phyloP scores from a whole-genome alignment of 1,284 basidiomycete species.

The Tetrapyrgos nigripes region DNA sequence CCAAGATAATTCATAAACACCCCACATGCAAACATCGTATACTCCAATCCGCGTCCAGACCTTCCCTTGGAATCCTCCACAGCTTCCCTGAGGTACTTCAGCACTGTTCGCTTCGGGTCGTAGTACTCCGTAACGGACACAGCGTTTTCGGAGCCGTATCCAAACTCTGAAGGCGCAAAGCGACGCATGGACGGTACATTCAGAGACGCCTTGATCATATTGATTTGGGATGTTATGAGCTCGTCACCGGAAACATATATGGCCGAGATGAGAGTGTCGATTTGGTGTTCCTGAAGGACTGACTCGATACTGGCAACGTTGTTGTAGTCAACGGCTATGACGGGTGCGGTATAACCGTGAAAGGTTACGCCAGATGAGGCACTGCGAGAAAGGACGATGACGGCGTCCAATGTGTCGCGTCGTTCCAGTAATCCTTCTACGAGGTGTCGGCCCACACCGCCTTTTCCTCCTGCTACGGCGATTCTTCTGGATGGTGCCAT shows the following conservation, averaged over 20 bases:
- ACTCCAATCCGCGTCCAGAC: constrained; percentile 6
- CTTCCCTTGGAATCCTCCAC: too few species aligned
- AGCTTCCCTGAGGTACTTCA: too few species aligned
- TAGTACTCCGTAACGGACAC: too few species aligned
- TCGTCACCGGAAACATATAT: neutral
- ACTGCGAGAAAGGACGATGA: constrained; percentile 10
- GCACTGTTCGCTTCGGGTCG: too few species aligned
- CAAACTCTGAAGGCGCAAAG: constrained; percentile 14
- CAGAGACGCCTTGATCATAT: constrained; percentile 6
- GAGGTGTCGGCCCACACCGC: constrained; percentile 10
- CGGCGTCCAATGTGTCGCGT: neutral
- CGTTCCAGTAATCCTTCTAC: constrained; percentile 11
- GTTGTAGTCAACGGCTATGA: constrained; percentile 7
- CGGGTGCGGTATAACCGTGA: neutral
- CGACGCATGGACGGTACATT: constrained; percentile 11
- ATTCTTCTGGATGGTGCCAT: constrained; percentile 4
- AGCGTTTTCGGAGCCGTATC: constrained; percentile 6
- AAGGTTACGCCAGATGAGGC: neutral
- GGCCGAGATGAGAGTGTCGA: constrained; percentile 13
- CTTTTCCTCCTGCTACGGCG: constrained; percentile 12
- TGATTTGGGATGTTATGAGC: constrained; percentile 5
- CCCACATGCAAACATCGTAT: constrained; percentile 6
- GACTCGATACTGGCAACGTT: neutral
- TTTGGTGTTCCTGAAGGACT: neutral
- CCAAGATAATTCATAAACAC: constrained; percentile 13